Conservation (phyloP, 2,329 filamentous ascomycete species). For the Beauveria caledonica region DNA sequence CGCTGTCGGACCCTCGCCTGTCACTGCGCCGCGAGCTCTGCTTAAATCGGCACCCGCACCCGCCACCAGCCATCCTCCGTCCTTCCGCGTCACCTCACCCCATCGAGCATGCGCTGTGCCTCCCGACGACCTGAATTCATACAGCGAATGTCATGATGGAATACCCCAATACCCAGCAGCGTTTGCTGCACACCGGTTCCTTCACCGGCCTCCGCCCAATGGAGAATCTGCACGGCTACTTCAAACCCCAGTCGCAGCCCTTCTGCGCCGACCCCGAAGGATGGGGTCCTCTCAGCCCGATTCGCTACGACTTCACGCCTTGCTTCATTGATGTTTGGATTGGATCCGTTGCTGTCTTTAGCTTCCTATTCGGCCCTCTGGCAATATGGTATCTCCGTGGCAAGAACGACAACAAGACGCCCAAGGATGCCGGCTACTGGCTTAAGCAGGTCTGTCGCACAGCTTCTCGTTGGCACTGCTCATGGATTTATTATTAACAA, state of each 20-base stretch:
- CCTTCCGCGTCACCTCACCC: not conserved
- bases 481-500: constrained; percentile 11
- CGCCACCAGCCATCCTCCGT: not conserved
- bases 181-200: constrained; percentile 49
- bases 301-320: constrained; percentile 89
- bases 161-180: constrained; percentile 32
- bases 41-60: not conserved
- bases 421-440: constrained; percentile 84
- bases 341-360: constrained; percentile 67
- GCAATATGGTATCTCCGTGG: constrained; percentile 64
- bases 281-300: constrained; percentile 86
- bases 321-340: constrained; percentile 96
- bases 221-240: constrained; percentile 46
- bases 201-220: constrained; percentile 49
- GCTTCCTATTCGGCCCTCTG: constrained; percentile 65
- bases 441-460: constrained; percentile 64
- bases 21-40: not conserved
- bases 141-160: constrained; percentile 1
- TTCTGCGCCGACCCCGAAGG: constrained; percentile 86
- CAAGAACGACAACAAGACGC: constrained; percentile 39
- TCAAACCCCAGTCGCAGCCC: constrained; percentile 59
- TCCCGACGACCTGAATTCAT: not conserved
- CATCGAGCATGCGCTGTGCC: constrained; percentile 5
- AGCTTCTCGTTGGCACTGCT: not conserved
- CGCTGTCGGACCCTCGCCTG: constrained; percentile 4